Base-by-base conservation (phyloP, 2,329 filamentous ascomycete genomes). In the Nakataea oryzae region DNA sequence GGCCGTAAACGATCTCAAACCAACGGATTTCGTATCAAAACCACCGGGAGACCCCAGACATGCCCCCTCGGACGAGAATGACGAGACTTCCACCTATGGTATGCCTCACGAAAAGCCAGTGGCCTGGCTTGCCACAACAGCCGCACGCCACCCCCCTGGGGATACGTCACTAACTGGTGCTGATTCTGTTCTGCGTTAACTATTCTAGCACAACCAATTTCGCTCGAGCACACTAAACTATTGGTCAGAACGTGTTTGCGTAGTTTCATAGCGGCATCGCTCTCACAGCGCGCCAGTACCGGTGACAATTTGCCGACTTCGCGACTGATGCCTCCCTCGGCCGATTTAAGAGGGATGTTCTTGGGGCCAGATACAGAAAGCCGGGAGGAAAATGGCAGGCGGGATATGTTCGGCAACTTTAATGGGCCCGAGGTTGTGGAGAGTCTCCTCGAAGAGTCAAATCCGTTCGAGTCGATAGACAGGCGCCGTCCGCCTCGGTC, bases 1-100 rank as follows among this genome's bases (percentile, higher is more conserved):
- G 69, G 95, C 89, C 24, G 86, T 96, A 70, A 96, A 96, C 71
- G 91, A 96, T 71, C 74, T 96, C 61, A 79, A 82, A 64, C 80
- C 81, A 27, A 41, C 29, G 26, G 26, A 41, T 5, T 34, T 47
- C 34, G 41, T n/a, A n/a, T 2, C 41, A 14, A 47, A 21, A n/a
- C 41, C 41, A 7, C 17, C 41, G 7, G 41, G 41, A 47, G 17
- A 47, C 17, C 41, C 41, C 41, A 47, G n/a, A n/a, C 17, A 21
- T n/a, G 41, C 17, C 17, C 41, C 2, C 17, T 21, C 7, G 17
- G 13, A 17, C 34, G 34, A 41, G 34, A 47, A 50, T 21, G 41
- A n/a, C 41, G 17, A 50, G 41, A 21, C 17, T 7, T 50, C 17
- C 41, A n/a, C 7, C 21, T n/a, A 9, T 21, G 41, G 41, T 50